Evolutionary conservation across 768 basidiomycete species (phyloP).

Genomic region (Auriscalpium microsporum): DNA sequence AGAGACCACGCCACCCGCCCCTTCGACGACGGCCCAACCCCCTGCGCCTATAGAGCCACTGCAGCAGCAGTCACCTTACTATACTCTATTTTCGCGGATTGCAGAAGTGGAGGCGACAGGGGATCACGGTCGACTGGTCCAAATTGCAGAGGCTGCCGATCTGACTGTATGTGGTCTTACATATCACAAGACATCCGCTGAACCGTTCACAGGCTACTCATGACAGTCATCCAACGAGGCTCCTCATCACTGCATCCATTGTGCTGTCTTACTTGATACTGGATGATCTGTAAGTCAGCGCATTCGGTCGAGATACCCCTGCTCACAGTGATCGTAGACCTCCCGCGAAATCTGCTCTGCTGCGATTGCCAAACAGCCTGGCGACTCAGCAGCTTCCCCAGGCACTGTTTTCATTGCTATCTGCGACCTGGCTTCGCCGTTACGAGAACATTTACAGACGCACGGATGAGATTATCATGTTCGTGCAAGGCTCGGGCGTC

Average conservation of each 20-base stretch:
- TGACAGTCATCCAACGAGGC: conserved; percentile 17
- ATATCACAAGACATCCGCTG: not conserved
- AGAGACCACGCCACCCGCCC: not conserved
- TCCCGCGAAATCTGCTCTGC: conserved; percentile 49
- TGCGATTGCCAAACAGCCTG: conserved; percentile 45
- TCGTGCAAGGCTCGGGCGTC: conserved; percentile 32
- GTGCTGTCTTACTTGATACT: conserved; percentile 57
- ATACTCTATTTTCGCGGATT: conserved; percentile 3
- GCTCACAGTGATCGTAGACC: conserved; percentile 32
- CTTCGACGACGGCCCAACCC: conserved; percentile 2
- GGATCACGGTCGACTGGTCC: conserved; percentile 35
- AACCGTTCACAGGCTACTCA: conserved; percentile 14
- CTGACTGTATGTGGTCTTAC: conserved; percentile 34
- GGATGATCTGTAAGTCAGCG: conserved; percentile 47
- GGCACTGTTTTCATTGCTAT: conserved; percentile 38
- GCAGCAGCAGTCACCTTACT: not conserved
- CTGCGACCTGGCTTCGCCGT: conserved; percentile 44
- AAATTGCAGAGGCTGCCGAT: conserved; percentile 44
- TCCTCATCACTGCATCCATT: conserved; percentile 50
- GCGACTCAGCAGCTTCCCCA: conserved; percentile 35
- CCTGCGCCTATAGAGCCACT: not conserved
- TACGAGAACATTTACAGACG: conserved; percentile 49
- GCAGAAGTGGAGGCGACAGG: conserved; percentile 34
- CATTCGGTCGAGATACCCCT: not conserved
- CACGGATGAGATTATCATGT: conserved; percentile 31